A percentile compares a stretch with the other conserved stretches of the same genome.
These are phyloP conservation scores for Solanum gracilifrons DNA, from an alignment of 257 asterid species.

Conservation along the genomic window DNA sequence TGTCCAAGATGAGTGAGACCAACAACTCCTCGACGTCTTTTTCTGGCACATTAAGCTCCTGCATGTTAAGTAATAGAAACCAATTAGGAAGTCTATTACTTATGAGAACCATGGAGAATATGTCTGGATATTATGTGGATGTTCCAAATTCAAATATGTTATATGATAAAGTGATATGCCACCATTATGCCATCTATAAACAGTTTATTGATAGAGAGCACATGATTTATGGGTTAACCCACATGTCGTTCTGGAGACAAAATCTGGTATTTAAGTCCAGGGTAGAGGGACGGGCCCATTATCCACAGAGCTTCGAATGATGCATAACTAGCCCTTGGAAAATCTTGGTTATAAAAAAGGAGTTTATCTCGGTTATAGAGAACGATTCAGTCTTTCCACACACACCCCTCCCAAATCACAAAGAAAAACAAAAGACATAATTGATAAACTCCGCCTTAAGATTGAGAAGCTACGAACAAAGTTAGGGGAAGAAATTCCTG, in stretches of 20 bases:
- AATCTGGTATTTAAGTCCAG: neutral
- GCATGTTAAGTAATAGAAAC: constrained; percentile 1
- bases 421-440: neutral
- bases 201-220: neutral
- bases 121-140: neutral
- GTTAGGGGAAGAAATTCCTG: neutral
- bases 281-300: neutral
- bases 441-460: neutral
- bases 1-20: constrained; percentile 89
- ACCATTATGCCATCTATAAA: neutral
- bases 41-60: constrained; percentile 99
- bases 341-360: neutral
- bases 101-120: neutral
- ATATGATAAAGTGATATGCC: neutral
- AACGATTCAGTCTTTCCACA: neutral
- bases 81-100: neutral
- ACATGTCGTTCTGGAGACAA: neutral
- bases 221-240: neutral
- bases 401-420: neutral
- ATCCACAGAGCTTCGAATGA: neutral
- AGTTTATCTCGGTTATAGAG: neutral
- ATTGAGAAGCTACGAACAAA: neutral
- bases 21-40: constrained; percentile 85
- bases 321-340: neutral
- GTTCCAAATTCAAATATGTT: neutral